Conservation (phyloP, 306 rosid species). For the Casuarina cunninghamiana region DNA sequence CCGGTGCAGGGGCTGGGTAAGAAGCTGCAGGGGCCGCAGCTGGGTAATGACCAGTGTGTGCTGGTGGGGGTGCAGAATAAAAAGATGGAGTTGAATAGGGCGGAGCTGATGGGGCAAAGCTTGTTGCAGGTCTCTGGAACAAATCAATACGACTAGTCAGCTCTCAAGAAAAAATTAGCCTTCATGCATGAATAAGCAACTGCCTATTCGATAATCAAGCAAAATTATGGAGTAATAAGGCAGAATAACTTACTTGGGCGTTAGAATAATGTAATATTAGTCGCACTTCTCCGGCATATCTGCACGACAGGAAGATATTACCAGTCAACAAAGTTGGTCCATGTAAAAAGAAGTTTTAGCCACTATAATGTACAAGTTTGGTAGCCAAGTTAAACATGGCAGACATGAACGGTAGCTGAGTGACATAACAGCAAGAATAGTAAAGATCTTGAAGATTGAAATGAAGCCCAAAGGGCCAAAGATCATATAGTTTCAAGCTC, state of each 20-base stretch:
- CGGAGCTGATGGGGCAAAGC: constrained; percentile 54
- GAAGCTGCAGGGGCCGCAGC: constrained; percentile 1
- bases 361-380: too few species aligned
- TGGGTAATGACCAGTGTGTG: background rate
- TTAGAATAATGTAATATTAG: constrained; percentile 39
- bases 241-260: constrained; percentile 39
- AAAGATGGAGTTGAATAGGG: constrained; percentile 38
- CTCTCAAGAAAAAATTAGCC: background rate
- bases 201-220: background rate
- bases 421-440: background rate
- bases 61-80: constrained; percentile 22
- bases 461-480: background rate
- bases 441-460: background rate
- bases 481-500: background rate
- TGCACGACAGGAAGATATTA: constrained; percentile 20
- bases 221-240: background rate
- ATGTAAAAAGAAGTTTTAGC: background rate
- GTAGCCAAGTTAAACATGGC: background rate
- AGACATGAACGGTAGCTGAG: background rate
- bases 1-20: constrained; percentile 24
- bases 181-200: background rate
- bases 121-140: constrained; percentile 41
- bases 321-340: background rate
- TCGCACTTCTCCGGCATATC: constrained; percentile 56
- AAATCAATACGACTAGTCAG: constrained; percentile 15